These are phyloP conservation scores for Hypoxylon sp. DNA, from an alignment of 2,329 filamentous ascomycete species.

Conservation along the genomic window DNA sequence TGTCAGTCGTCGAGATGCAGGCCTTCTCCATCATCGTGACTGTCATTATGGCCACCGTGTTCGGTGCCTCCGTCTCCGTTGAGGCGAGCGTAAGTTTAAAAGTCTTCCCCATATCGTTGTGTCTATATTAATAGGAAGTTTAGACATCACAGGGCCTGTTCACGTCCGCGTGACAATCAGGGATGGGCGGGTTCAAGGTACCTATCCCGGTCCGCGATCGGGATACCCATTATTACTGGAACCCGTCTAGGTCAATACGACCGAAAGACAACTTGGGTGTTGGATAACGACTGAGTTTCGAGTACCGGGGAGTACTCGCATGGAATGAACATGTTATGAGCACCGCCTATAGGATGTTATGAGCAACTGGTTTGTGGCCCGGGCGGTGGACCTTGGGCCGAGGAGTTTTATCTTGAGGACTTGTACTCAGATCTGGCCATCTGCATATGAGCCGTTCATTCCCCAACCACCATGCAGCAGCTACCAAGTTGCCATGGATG, in stretches of 20 bases:
- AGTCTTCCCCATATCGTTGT: not conserved
- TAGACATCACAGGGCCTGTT: slow-evolving; percentile 19
- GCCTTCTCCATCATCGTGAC: slow-evolving; percentile 31
- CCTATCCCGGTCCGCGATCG: slow-evolving; percentile 14
- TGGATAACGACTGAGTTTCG: slow-evolving; percentile 19
- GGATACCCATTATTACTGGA: too few species aligned
- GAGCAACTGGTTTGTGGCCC: slow-evolving; percentile 21
- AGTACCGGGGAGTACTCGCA: slow-evolving; percentile 14
- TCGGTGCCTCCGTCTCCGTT: slow-evolving; percentile 20
- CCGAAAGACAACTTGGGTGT: slow-evolving; percentile 21
- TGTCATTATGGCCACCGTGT: slow-evolving; percentile 34
- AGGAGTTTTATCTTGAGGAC: slow-evolving; percentile 30
- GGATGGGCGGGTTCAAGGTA: slow-evolving; percentile 10
- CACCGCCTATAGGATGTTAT: slow-evolving; percentile 24
- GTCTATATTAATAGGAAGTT: slow-evolving; percentile 7
- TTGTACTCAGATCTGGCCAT: slow-evolving; percentile 22
- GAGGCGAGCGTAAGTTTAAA: slow-evolving; percentile 28
- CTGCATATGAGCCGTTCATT: slow-evolving; percentile 25
- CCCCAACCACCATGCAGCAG: slow-evolving; percentile 23
- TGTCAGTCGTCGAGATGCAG: slow-evolving; percentile 34
- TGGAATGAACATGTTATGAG: slow-evolving; percentile 34
- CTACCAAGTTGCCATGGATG: slow-evolving; percentile 22
- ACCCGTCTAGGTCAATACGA: slow-evolving; percentile 20
- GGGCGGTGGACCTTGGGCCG: slow-evolving; percentile 21
- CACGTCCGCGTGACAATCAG: slow-evolving; percentile 23